Evolutionary conservation across 345 rosid species (phyloP).

Genomic region (Clausena lansium): DNA sequence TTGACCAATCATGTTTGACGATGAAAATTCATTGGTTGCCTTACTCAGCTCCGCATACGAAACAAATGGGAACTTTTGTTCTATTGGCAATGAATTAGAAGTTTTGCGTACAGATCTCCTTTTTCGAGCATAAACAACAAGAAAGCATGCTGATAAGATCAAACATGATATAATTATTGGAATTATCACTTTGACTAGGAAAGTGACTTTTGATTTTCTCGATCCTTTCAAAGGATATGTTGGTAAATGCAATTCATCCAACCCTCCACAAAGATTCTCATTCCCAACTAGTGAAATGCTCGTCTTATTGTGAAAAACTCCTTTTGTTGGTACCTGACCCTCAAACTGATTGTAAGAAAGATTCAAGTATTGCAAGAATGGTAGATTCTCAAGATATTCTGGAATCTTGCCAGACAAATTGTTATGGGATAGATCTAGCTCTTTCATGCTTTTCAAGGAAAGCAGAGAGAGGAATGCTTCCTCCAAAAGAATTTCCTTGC

Average conservation of each 20-base stretch:
- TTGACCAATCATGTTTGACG: no score
- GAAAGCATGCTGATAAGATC: neutral
- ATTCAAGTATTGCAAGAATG: conserved; percentile 2
- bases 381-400: neutral
- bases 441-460: neutral
- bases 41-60: neutral
- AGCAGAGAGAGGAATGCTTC: neutral
- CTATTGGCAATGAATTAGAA: neutral
- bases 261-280: conserved; percentile 17
- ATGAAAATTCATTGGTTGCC: neutral
- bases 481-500: neutral
- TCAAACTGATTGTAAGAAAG: conserved; percentile 12
- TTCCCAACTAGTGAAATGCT: conserved; percentile 14
- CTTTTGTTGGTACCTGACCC: conserved; percentile 16
- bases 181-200: neutral
- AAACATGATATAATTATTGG: neutral
- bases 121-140: neutral
- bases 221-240: neutral
- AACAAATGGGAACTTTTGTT: neutral
- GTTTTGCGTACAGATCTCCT: neutral
- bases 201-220: no score
- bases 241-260: conserved; percentile 11
- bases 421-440: conserved; percentile 16
- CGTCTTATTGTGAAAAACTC: conserved; percentile 12
- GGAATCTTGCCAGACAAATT: conserved; percentile 16